Conservation (phyloP, 2,329 filamentous ascomycete genomes). For the Beauveria sp. region DNA sequence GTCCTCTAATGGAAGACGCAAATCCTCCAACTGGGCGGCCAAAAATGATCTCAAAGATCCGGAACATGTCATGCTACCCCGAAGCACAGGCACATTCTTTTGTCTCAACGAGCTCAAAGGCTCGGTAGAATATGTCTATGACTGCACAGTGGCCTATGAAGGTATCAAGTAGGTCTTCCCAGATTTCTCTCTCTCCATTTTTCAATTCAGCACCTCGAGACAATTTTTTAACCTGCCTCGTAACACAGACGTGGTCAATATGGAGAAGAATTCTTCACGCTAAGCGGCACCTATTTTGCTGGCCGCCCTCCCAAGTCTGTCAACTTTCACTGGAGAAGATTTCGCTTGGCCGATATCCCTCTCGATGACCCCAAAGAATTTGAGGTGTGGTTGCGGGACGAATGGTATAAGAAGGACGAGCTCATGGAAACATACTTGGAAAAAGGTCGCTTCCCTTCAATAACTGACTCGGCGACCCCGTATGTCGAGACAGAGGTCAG, state of each 20-base stretch:
- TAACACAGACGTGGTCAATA: conserved; percentile 61
- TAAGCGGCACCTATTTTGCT: conserved; percentile 81
- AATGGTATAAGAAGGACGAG: conserved; percentile 89
- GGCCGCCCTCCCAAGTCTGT: conserved; percentile 88
- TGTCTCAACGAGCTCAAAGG: conserved; percentile 68
- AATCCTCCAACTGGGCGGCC: conserved; percentile 67
- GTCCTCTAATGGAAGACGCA: conserved; percentile 59
- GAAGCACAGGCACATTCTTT: conserved; percentile 74
- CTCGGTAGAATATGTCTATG: conserved; percentile 76
- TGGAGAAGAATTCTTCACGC: conserved; percentile 84
- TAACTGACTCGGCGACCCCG: conserved; percentile 39
- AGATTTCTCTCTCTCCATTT: not conserved
- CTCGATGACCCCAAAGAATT: conserved; percentile 67
- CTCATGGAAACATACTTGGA: conserved; percentile 75
- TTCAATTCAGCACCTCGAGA: too few species aligned
- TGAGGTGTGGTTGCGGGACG: conserved; percentile 73
- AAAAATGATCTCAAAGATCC: conserved; percentile 68
- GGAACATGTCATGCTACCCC: conserved; percentile 67
- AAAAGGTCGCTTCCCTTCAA: conserved; percentile 73
- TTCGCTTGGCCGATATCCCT: conserved; percentile 72
- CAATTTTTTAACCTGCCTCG: not conserved
- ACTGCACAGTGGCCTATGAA: conserved; percentile 94
- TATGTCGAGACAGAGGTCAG: conserved; percentile 54
- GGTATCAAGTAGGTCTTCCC: conserved; percentile 68
- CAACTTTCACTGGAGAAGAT: conserved; percentile 93